Conservation (phyloP, 306 rosid genomes). For the Biancaea sappan region DNA sequence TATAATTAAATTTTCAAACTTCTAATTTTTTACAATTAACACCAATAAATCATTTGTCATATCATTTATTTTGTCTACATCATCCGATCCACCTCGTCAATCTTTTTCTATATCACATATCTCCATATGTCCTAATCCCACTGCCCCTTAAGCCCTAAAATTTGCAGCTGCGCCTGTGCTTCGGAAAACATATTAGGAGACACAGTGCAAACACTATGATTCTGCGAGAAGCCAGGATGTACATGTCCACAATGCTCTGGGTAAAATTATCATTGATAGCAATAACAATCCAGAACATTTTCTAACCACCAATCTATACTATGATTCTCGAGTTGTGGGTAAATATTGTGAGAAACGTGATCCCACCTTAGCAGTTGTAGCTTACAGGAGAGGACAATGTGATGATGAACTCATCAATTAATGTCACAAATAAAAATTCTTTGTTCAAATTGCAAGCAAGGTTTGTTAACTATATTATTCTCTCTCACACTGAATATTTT, state of each 20-base stretch:
- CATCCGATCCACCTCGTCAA: too few species aligned
- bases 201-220: too few species aligned
- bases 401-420: conserved; percentile 95
- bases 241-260: conserved; percentile 97
- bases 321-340: conserved; percentile 99
- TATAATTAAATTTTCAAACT: too few species aligned
- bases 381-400: conserved; percentile 96
- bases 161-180: too few species aligned
- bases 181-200: too few species aligned
- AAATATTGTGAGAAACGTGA: conserved; percentile 99
- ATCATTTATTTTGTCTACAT: too few species aligned
- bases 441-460: conserved; percentile 98
- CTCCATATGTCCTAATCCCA: too few species aligned
- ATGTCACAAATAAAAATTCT: conserved; percentile 91
- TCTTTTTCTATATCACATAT: too few species aligned
- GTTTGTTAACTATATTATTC: conserved; percentile 53
- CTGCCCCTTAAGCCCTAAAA: too few species aligned
- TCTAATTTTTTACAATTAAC: too few species aligned
- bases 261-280: conserved; percentile 98
- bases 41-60: too few species aligned
- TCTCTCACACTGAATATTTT: too few species aligned
- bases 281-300: conserved; percentile 98
- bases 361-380: conserved; percentile 97
- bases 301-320: conserved; percentile 96
- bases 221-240: conserved; percentile 99